Evolutionary conservation across 169 alveolate species (phyloP).

Genomic region (Eimeria tenella): DNA sequence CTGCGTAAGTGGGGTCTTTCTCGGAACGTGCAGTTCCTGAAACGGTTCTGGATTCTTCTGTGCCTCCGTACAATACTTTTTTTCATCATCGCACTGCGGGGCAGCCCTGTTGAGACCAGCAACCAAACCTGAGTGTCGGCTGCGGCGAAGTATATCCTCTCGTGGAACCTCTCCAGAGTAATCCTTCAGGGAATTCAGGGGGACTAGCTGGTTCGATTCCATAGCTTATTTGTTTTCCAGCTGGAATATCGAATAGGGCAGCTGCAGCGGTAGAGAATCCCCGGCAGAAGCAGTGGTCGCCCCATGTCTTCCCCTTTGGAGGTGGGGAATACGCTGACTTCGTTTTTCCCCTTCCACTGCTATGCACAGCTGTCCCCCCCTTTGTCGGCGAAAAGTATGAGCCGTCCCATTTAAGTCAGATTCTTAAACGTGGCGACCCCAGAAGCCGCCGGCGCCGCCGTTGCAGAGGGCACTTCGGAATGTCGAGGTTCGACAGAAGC

Average conservation of each 20-base stretch:
- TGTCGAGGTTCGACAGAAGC: not conserved
- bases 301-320: slow-evolving; percentile 57
- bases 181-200: not conserved
- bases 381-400: too few species aligned
- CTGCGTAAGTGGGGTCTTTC: too few species aligned
- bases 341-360: too few species aligned
- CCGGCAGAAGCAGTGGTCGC: slow-evolving; percentile 20
- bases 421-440: not conserved
- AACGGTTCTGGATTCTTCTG: too few species aligned
- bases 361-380: too few species aligned
- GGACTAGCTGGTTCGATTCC: slow-evolving; percentile 4
- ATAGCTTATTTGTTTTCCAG: not conserved
- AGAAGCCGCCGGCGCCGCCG: not conserved
- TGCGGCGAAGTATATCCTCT: not conserved
- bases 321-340: not conserved
- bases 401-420: not conserved
- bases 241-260: slow-evolving; percentile 4
- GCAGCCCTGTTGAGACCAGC: too few species aligned
- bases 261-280: slow-evolving; percentile 7
- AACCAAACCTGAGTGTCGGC: not conserved
- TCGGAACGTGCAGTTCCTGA: too few species aligned
- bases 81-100: too few species aligned
- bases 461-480: not conserved
- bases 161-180: not conserved
- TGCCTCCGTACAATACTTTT: too few species aligned